Evolutionary conservation across 1,284 basidiomycete genomes (phyloP).

Genomic region (Athelia sp.): DNA sequence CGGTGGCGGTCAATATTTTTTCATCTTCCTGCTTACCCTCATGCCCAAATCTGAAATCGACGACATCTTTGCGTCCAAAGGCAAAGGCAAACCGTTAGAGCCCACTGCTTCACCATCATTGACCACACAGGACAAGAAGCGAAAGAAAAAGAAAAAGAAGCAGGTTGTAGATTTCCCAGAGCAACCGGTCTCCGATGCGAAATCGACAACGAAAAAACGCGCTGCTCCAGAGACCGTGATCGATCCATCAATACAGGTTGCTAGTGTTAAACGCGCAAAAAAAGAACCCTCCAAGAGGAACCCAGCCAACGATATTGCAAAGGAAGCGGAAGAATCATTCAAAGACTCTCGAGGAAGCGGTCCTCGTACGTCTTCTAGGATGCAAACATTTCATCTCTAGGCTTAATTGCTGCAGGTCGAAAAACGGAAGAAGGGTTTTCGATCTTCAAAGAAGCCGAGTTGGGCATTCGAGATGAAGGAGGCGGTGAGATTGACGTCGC

Average conservation of each 20-base stretch:
- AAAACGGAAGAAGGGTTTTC: slow-evolving; percentile 82
- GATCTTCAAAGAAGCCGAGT: slow-evolving; percentile 85
- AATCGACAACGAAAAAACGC: slow-evolving; percentile 29
- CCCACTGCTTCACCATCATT: slow-evolving; percentile 17
- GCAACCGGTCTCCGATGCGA: slow-evolving; percentile 6
- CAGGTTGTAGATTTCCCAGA: slow-evolving; percentile 22
- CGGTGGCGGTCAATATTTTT: slow-evolving; percentile 3
- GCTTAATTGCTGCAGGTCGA: slow-evolving; percentile 44
- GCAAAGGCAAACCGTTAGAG: slow-evolving; percentile 20
- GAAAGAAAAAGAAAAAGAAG: slow-evolving; percentile 38
- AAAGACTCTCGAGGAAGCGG: slow-evolving; percentile 73
- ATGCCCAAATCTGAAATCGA: slow-evolving; percentile 69
- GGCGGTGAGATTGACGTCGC: slow-evolving; percentile 52
- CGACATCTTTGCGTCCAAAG: slow-evolving; percentile 67
- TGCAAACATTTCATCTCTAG: slow-evolving; percentile 3
- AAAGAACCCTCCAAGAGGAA: slow-evolving; percentile 4
- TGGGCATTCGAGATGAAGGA: slow-evolving; percentile 67
- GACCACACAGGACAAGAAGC: slow-evolving; percentile 31
- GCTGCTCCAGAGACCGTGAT: slow-evolving; percentile 43
- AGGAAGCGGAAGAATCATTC: slow-evolving; percentile 52
- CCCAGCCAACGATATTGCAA: slow-evolving; percentile 11
- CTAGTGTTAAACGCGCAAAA: slow-evolving; percentile 13
- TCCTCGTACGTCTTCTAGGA: slow-evolving; percentile 51
- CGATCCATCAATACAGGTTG: slow-evolving; percentile 3
- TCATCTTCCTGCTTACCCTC: slow-evolving; percentile 9